Base-by-base conservation (phyloP, 2,329 filamentous ascomycete species). In the Raffaelea arxii region DNA sequence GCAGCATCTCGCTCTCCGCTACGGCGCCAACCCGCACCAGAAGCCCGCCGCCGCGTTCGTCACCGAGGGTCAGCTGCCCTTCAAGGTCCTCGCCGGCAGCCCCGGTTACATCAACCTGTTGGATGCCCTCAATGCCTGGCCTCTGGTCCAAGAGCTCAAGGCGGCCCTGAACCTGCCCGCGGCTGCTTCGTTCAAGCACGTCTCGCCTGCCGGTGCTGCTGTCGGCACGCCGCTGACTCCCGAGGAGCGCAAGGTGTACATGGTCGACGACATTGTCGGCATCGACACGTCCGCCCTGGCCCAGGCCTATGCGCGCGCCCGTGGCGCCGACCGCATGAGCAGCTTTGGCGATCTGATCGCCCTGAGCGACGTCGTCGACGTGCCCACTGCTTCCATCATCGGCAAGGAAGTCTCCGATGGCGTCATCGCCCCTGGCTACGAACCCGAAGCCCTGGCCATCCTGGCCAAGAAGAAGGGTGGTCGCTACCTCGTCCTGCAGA, bases 391-490 rank as follows among this genome's bases (percentile, higher is more conserved):
- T 48, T 94, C 88, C 74, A 96, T 98, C 68, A 96, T 98, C 70
- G 90, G 87, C 51, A 88, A 91, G 62, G 92, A 98, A 71, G 92
- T 98, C 19, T 97, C 91, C 1, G 92, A 98, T 63, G 92, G 92
- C 66, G 85, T 98, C 47, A 88, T 98, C 59, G 92, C 92, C 30
- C 87, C 92, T 30, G 84, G 80, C 23, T 98, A 92, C 66, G 78
- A 86, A 52, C 77, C 80, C 27, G 89, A 86, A 53, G 92, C 92
- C 18, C 78, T 97, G 18, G 87, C 86, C 59, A 89, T 98, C 51
- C 78, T 98, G 53, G 85, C 81, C 68, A 96, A 95, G 80, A 98
- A 98, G 78, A 98, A 98, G 77, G 90, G 84, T 46, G 92, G 92
- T 61, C 94, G 89, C 66, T 98, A 97, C 72, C 81, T 97, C 41